Evolutionary conservation across 2,329 filamentous ascomycete genomes (phyloP).

Genomic region (Chrysoporthe puriensis): DNA sequence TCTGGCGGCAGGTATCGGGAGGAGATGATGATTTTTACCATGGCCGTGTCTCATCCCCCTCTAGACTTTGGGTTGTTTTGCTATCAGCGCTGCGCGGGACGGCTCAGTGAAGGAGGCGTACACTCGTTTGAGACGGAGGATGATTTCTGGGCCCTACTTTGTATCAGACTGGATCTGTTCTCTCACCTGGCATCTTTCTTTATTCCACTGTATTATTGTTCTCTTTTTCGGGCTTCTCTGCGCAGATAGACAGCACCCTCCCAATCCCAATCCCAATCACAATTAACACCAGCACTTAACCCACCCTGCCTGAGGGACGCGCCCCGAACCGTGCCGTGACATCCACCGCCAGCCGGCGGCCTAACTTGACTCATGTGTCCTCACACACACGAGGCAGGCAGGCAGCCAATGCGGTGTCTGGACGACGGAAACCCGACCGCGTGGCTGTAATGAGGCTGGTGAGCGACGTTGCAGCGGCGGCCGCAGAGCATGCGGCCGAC

Average conservation of each 20-base stretch:
- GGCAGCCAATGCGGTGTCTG: not conserved
- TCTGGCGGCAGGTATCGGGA: not conserved
- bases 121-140: not conserved
- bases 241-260: not conserved
- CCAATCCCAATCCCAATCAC: not conserved
- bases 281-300: not conserved
- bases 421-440: not conserved
- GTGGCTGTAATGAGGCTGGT: conserved; percentile 23
- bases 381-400: not conserved
- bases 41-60: conserved; percentile 1
- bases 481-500: conserved; percentile 14
- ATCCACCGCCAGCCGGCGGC: not conserved
- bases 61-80: not conserved
- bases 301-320: not conserved
- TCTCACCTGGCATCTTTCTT: conserved; percentile 9
- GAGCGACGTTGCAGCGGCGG: conserved; percentile 12
- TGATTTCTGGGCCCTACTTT: not conserved
- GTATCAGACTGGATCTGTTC: conserved; percentile 1
- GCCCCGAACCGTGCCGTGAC: not conserved
- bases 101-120: conserved; percentile 2
- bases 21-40: not conserved
- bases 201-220: not conserved
- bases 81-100: not conserved
- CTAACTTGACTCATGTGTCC: not conserved
- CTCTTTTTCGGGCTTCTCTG: not conserved